Base-by-base conservation (phyloP, 345 rosid species). In the Euclidium syriacum region DNA sequence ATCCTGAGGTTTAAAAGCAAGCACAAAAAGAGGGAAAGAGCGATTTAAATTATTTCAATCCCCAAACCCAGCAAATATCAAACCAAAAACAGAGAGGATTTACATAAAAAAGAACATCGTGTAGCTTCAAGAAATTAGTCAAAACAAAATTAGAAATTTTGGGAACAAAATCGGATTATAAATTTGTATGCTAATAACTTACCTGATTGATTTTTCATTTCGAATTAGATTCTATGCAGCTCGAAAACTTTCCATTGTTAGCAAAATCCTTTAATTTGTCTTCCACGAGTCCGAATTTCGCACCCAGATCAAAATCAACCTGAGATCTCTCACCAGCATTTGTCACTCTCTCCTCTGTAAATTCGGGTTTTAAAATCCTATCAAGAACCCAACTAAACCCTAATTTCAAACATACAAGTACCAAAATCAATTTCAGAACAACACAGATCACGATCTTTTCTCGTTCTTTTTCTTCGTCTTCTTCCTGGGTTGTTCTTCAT, bases 171-270 rank as follows among this genome's bases (percentile, higher is more conserved):
- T 2, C 8, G n/a, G 17, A 27, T 3, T 2, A 3, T 8, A 44
- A 50, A n/a, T n/a, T 1, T 43, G 15, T 19, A 43, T 36, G 12
- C 18, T 53, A 10, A 48, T 6, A 19, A 23, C n/a, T 6, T 19
- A 90, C 99, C 96, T 87, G 85, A 65, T 65, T 64, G 65, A 86
- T 68, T 65, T 76, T 58, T 97, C 97, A 94, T 5, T 20, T 51
- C 10, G 95, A 80, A 62, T 76, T 57, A 38, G 33, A 54, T 47
- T 33, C 59, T 76, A 81, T 77, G 62, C 92, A 90, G 62, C 85
- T 86, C 0, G 73, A 77, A 22, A 81, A 54, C 70, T 64, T 64
- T 11, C 57, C 76, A 46, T 47, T 60, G 46, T 56, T 50, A 60
- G 15, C 79, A 69, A 80, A 41, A 14, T 33, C 63, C 70, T 40